These are phyloP conservation scores for Pugionium cornutum DNA, from an alignment of 345 rosid genomes.

Conservation along the genomic window DNA sequence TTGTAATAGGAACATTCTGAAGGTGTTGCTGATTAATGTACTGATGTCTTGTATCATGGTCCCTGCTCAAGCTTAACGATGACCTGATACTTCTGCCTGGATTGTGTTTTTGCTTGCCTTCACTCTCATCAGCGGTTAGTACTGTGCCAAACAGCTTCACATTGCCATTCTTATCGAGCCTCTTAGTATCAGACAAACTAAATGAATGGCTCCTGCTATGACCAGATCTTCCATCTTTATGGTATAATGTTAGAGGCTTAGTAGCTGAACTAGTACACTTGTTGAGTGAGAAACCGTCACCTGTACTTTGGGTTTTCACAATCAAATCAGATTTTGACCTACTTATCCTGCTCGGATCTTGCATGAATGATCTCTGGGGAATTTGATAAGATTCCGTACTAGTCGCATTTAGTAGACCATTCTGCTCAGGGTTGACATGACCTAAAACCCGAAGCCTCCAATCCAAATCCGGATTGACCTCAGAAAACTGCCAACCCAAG, in stretches of 20 bases:
- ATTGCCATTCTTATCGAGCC: conserved; percentile 62
- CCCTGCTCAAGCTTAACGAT: conserved; percentile 46
- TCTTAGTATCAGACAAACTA: conserved; percentile 53
- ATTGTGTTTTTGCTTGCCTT: conserved; percentile 37
- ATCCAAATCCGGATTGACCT: conserved; percentile 38
- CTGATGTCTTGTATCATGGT: conserved; percentile 50
- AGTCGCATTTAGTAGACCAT: conserved; percentile 20
- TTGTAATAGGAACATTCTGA: conserved; percentile 63
- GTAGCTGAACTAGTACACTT: conserved; percentile 57
- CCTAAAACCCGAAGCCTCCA: conserved; percentile 39
- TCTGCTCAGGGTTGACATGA: conserved; percentile 32
- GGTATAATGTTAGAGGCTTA: conserved; percentile 47
- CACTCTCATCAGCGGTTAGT: conserved; percentile 50
- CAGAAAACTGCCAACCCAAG: conserved; percentile 46
- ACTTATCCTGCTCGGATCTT: conserved; percentile 47
- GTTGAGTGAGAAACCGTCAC: conserved; percentile 51
- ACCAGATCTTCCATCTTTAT: conserved; percentile 45
- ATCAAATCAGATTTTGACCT: conserved; percentile 48
- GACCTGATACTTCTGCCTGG: conserved; percentile 44
- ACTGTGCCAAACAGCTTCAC: conserved; percentile 87
- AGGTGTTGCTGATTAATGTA: conserved; percentile 45
- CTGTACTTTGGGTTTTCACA: conserved; percentile 44
- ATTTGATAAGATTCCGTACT: conserved; percentile 41
- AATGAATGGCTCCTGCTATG: conserved; percentile 41
- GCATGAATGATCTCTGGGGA: conserved; percentile 49